Conservation (phyloP, 2,329 filamentous ascomycete species). For the Paraphoma chrysanthemicola region DNA sequence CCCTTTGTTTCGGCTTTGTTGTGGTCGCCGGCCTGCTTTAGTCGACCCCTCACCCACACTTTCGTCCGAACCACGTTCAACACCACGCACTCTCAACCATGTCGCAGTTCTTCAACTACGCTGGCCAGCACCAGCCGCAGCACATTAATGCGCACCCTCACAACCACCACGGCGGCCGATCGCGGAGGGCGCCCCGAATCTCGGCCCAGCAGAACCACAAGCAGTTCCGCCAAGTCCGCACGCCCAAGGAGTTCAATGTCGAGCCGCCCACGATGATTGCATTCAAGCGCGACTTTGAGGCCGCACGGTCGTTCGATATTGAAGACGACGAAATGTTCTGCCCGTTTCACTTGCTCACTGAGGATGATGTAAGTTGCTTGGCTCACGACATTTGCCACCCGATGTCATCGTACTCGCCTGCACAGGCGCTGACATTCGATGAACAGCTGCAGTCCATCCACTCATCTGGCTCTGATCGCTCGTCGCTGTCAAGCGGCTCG, state of each 20-base stretch:
- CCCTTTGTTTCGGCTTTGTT: conserved; percentile 37
- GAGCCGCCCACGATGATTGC: conserved; percentile 77
- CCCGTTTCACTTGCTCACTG: conserved; percentile 82
- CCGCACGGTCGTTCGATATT: conserved; percentile 90
- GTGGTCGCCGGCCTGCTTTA: conserved; percentile 23
- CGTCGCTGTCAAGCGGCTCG: conserved; percentile 92
- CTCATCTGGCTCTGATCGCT: conserved; percentile 87
- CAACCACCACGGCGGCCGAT: conserved; percentile 83
- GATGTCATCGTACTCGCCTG: conserved; percentile 28
- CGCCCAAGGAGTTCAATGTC: conserved; percentile 79
- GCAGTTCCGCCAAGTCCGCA: conserved; percentile 84
- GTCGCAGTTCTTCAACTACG: conserved; percentile 59
- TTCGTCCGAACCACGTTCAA: conserved; percentile 22
- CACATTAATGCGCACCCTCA: conserved; percentile 67
- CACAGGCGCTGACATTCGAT: conserved; percentile 41
- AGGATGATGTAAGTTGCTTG: conserved; percentile 76
- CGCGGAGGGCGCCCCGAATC: conserved; percentile 81
- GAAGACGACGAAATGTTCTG: conserved; percentile 98
- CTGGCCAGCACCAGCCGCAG: conserved; percentile 53
- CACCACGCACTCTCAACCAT: conserved; percentile 41
- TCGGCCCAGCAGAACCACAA: conserved; percentile 85
- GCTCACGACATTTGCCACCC: conserved; percentile 31
- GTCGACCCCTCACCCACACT: conserved; percentile 26
- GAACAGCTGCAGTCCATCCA: conserved; percentile 86
- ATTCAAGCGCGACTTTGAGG: conserved; percentile 89